Conservation (phyloP, 768 basidiomycete species). For the Macrolepiota fuliginosa region DNA sequence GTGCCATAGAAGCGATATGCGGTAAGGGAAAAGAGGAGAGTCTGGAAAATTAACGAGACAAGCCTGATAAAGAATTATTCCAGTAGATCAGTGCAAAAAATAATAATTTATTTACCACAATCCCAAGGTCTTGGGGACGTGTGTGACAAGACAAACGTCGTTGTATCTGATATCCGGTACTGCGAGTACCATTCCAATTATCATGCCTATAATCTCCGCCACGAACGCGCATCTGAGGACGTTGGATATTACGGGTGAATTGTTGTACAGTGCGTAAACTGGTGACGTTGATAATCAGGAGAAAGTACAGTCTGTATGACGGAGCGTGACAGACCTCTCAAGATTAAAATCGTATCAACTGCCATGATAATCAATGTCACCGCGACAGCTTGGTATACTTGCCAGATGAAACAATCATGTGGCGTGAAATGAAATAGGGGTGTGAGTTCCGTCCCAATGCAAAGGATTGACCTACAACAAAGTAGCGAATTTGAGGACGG, state of each 20-base stretch:
- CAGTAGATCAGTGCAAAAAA: neutral
- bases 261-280: slow-evolving; percentile 37
- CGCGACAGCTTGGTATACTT: slow-evolving; percentile 38
- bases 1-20: slow-evolving; percentile 32
- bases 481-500: neutral
- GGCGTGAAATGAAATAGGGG: slow-evolving; percentile 33
- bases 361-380: slow-evolving; percentile 25
- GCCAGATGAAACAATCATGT: slow-evolving; percentile 43
- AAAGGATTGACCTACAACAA: slow-evolving; percentile 27
- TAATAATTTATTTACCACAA: slow-evolving; percentile 26
- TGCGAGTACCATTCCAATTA: slow-evolving; percentile 25
- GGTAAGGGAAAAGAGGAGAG: slow-evolving; percentile 36
- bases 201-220: slow-evolving; percentile 30
- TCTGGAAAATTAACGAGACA: slow-evolving; percentile 33
- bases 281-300: neutral
- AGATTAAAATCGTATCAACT: slow-evolving; percentile 38
- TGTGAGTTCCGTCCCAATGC: slow-evolving; percentile 34
- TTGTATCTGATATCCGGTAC: slow-evolving; percentile 31
- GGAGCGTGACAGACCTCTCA: slow-evolving; percentile 28
- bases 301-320: neutral
- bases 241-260: slow-evolving; percentile 1
- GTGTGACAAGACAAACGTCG: slow-evolving; percentile 28
- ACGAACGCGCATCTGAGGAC: slow-evolving; percentile 16
- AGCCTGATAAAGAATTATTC: slow-evolving; percentile 19
- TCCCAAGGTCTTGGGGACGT: slow-evolving; percentile 24